Evolutionary conservation across 371 early-diverging fungal genomes (phyloP), one percentile per base, ranked within the genome.

Genomic region (Saksenaea vasiformis): DNA sequence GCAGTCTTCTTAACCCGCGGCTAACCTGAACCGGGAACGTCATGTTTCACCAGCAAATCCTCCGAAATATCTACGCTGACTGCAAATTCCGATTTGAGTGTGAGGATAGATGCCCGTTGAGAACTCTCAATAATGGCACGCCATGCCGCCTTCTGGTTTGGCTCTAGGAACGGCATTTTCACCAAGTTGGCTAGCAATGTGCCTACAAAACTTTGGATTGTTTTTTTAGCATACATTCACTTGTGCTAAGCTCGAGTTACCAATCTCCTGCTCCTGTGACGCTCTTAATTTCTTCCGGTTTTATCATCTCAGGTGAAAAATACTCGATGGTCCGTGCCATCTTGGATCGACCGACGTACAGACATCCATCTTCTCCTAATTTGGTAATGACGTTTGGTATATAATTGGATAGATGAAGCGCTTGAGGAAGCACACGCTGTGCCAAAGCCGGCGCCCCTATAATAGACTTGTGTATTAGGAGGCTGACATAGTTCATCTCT

Each of bases 231-330:
- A 58, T 14, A 58, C n/a, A 26, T n/a, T 8, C 9, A 28, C 11
- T 35, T 28, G 14, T n/a, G 47, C 7, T 8, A 14, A 17, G 22
- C 15, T 38, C 28, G 56, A 39, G 31, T 71, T 82, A 86, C 87
- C 86, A 85, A 61, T 91, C 91, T 7, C 91, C 91, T 13, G 91
- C 91, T 14, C 91, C 91, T 1, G 89, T 87, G 5, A 90, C 91
- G 63, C 83, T 89, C 56, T 74, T 70, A 39, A 87, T 77, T 10
- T 68, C 63, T 14, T 60, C 27, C 1, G 73, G 57, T 15, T 69
- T 65, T 26, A 85, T 65, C 0, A 59, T 60, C 38, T 80, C 79
- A 36, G 79, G 78, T 57, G 70, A 35, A 59, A 76, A 77, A 68
- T 82, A 79, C 57, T 70, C 61, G 31, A 69, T 39, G 5, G 31